These are phyloP conservation scores for Somion occarium DNA, from an alignment of 1,284 basidiomycete genomes.

Conservation along the genomic window DNA sequence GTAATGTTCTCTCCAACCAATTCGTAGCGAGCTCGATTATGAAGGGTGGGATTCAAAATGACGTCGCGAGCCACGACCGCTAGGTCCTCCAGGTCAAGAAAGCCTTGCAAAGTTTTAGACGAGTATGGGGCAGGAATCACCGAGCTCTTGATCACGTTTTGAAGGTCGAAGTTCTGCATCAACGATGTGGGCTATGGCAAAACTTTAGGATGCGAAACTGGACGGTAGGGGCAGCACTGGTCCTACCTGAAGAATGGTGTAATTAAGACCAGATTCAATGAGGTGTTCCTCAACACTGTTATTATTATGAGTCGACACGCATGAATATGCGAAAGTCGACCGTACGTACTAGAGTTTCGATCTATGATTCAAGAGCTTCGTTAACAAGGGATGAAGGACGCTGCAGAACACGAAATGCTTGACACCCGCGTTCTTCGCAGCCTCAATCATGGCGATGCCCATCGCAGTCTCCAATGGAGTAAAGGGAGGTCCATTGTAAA, in stretches of 20 bases:
- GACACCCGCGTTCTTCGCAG: slow-evolving; percentile 29
- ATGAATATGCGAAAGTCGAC: not conserved
- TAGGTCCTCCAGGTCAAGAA: slow-evolving; percentile 28
- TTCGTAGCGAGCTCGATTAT: slow-evolving; percentile 30
- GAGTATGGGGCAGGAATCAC: slow-evolving; percentile 20
- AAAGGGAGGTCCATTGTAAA: slow-evolving; percentile 29
- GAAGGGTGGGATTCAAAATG: slow-evolving; percentile 23
- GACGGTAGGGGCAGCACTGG: not conserved
- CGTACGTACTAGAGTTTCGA: slow-evolving; percentile 25
- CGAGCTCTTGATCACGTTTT: slow-evolving; percentile 12
- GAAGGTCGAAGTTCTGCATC: slow-evolving; percentile 30
- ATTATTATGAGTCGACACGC: not conserved
- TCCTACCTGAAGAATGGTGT: slow-evolving; percentile 29
- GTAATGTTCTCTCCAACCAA: slow-evolving; percentile 27
- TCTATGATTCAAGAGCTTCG: slow-evolving; percentile 29
- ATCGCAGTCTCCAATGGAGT: slow-evolving; percentile 26
- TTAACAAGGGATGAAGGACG: slow-evolving; percentile 28
- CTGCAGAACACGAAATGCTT: slow-evolving; percentile 37
- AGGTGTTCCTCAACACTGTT: slow-evolving; percentile 31
- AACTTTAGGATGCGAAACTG: not conserved
- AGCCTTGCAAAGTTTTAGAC: slow-evolving; percentile 25
- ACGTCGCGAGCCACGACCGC: slow-evolving; percentile 22
- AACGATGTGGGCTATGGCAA: slow-evolving; percentile 25
- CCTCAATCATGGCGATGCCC: slow-evolving; percentile 35
- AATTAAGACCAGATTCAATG: slow-evolving; percentile 29